Evolutionary conservation across 1,284 basidiomycete species (phyloP), one percentile per base, ranked within the genome.

Genomic region (Xerocomus amazonicus): DNA sequence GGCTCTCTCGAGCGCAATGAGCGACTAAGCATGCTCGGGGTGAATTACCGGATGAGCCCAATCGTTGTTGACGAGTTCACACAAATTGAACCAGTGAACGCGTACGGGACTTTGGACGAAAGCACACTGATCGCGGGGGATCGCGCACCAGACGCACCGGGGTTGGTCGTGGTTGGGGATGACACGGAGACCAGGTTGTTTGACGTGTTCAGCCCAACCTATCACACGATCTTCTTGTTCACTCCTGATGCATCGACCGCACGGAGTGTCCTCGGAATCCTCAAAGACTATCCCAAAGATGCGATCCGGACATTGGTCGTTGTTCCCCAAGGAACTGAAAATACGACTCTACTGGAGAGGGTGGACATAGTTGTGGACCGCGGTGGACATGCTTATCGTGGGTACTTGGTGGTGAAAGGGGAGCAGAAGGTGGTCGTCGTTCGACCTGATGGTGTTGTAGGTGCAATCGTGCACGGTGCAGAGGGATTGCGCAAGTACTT

Each of bases 21-120:
- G 14, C 51, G 50, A 31, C 26, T 68, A 28, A 45, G 56, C 32
- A 69, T 69, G 56, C 63, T 71, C 12, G 63, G 70, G 7, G 61
- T 72, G 6, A 72, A 71, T 42, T 72, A 58, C 40, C 65, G 70
- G 2, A 50, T 50, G 47, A 70, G 65, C 42, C 47, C 57, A 0
- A 61, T 72, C 45, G 61, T 70, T 2, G 4, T 65, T 13, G 68
- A 72, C 41, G 55, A 61, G 26, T 29, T 44, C 16, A 44, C 34
- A 10, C 23, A 44, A 0, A 29, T 45, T 0, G 52, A 43, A 17
- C 50, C 48, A 1, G 32, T 50, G 17, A 43, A 35, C 10, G 49
- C 61, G 2, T 66, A 66, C 9, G 37, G 54, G 2, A 7, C 40
- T 1, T 16, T 59, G 33, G 47, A 52, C 1, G 51, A 59, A 12